Evolutionary conservation across 331 rosid species (phyloP).

Genomic region (Erythrophleum ivorense): DNA sequence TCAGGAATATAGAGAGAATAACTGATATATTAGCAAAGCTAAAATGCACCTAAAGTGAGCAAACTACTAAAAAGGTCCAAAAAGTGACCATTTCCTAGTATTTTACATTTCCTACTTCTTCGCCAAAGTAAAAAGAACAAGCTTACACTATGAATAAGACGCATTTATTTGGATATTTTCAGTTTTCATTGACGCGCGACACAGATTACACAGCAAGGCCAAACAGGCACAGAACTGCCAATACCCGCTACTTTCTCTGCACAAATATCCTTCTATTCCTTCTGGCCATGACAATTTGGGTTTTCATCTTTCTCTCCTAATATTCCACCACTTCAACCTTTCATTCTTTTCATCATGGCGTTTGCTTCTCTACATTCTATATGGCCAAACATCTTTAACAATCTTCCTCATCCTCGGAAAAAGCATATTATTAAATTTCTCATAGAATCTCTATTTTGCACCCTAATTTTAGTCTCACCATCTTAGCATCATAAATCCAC

Average conservation of each 20-base stretch:
- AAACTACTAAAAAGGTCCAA: constrained; percentile 1
- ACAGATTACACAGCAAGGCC: too few species aligned
- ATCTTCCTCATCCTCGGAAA: background rate
- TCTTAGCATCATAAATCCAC: background rate
- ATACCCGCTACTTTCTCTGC: background rate
- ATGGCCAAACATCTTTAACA: background rate
- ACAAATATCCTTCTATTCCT: background rate
- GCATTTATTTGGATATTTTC: background rate
- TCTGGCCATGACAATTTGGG: background rate
- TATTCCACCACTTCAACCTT: background rate
- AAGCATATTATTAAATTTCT: too few species aligned
- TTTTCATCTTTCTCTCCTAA: background rate
- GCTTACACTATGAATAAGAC: background rate
- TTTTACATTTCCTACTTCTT: constrained; percentile 1
- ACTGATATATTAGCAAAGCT: background rate
- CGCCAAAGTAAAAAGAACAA: background rate
- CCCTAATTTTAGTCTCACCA: background rate
- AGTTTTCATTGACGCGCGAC: too few species aligned
- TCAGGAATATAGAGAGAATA: background rate
- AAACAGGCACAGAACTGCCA: background rate
- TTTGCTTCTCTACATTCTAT: background rate
- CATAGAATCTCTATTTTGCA: background rate
- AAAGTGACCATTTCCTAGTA: constrained; percentile 1
- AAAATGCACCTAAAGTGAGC: constrained; percentile 1
- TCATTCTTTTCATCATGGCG: background rate